Evolutionary conservation across 352 stramenopile genomes (phyloP), one percentile per base, ranked within the genome.

Genomic region (Thraustochytrium sp.): DNA sequence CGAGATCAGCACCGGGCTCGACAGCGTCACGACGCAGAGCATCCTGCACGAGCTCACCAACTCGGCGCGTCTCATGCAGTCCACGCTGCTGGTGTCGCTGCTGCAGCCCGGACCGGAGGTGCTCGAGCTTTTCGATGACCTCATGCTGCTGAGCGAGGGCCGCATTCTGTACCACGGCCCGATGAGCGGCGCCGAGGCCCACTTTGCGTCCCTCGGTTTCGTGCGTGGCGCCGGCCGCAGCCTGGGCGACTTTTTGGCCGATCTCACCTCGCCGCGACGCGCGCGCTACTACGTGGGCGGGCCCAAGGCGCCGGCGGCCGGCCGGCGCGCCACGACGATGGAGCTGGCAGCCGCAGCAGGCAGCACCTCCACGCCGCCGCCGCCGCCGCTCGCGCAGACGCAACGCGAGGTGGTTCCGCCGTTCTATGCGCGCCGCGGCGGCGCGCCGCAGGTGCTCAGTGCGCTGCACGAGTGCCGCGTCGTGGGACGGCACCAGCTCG

Each of bases 121-220:
- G 18, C 95, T 96, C 48, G 90, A 91, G 21, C 87, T 97, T 26
- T 98, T 98, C 86, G 95, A 98, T 85, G 89, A 98, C 77, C 90
- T 98, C 8, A 88, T 98, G 36, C 89, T 98, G 84, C 80, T 98
- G 36, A 93, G 95, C 85, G 90, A 96, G 80, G 95, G 95, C 3
- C 88, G 92, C 63, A 84, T 98, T 63, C 90, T 98, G 29, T 98
- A 97, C 85, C 92, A 95, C 53, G 95, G 94, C 8, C 92, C 89
- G 11, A 85, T 89, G 0, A 5, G 13, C 5, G 16, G 16, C 0
- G 82, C 31, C 0, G 23, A 48, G 16, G 3, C 23, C 8, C 34
- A 63, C 51, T 80, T 80, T 72, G 42, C 16, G 31, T 13, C 18
- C 13, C 68, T 63, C 38, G 68, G 68, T n/a, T 80, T 65, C 26